phyloP scores from a whole-genome alignment of 2,329 filamentous ascomycete species.

The Emergomyces orientalis region DNA sequence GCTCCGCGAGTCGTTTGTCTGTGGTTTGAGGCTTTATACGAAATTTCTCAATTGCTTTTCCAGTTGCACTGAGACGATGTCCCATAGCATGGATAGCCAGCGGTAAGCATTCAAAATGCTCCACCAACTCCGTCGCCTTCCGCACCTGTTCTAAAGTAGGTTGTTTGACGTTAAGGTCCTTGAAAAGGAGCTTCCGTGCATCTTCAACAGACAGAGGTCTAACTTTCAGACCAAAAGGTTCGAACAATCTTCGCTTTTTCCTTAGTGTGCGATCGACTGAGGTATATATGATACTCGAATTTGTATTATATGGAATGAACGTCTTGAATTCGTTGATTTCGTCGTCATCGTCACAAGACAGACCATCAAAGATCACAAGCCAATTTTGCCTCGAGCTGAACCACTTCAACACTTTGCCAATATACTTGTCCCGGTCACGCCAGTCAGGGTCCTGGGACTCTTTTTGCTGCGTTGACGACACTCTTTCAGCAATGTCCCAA shows the following conservation, averaged over 20 bases:
- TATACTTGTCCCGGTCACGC: constrained; percentile 41
- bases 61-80: constrained; percentile 51
- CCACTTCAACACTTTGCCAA: constrained; percentile 52
- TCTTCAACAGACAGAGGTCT: constrained; percentile 47
- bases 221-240: constrained; percentile 51
- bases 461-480: constrained; percentile 40
- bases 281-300: constrained; percentile 59
- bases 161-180: constrained; percentile 51
- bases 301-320: constrained; percentile 55
- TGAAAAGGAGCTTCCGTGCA: constrained; percentile 52
- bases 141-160: constrained; percentile 47
- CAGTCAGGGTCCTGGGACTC: constrained; percentile 31
- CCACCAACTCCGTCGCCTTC: constrained; percentile 53
- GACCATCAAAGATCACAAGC: constrained; percentile 59
- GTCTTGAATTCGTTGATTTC: constrained; percentile 43
- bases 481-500: constrained; percentile 56
- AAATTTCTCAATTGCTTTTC: constrained; percentile 54
- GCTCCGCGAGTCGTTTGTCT: constrained; percentile 46
- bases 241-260: constrained; percentile 49
- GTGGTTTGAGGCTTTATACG: constrained; percentile 46
- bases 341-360: constrained; percentile 51
- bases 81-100: constrained; percentile 60
- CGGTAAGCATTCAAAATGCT: constrained; percentile 55
- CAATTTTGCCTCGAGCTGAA: constrained; percentile 53
- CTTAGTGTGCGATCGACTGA: constrained; percentile 52